phyloP scores from a whole-genome alignment of 495 filamentous ascomycete genomes.

The Stereocaulon alpinum region DNA sequence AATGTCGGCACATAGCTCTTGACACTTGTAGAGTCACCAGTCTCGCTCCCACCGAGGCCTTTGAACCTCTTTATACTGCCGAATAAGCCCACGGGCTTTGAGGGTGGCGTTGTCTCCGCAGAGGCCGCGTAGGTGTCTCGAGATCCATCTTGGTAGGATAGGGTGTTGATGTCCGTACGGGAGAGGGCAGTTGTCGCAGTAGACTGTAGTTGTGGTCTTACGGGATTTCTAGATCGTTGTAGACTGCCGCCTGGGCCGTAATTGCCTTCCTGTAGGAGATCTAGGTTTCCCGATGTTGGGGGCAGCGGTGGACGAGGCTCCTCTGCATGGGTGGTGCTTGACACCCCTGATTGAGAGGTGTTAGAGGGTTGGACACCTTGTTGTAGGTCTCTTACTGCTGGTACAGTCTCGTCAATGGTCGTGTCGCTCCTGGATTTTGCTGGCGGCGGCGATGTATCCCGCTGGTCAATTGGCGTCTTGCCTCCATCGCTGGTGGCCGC shows the following conservation, averaged over 20 bases:
- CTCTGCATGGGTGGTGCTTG: neutral
- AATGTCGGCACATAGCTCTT: slow-evolving; percentile 70
- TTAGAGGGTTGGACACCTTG: neutral
- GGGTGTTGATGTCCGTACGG: slow-evolving; percentile 61
- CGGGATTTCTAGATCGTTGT: slow-evolving; percentile 18
- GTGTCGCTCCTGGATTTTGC: neutral
- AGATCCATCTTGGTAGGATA: slow-evolving; percentile 57
- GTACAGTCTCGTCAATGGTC: neutral
- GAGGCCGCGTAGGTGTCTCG: slow-evolving; percentile 49
- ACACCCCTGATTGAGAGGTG: neutral
- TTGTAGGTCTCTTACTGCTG: neutral
- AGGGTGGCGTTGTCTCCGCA: slow-evolving; percentile 29
- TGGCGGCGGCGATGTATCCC: neutral
- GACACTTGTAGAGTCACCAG: slow-evolving; percentile 74
- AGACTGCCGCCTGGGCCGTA: slow-evolving; percentile 22
- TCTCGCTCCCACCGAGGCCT: slow-evolving; percentile 46
- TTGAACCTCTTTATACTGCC: slow-evolving; percentile 38
- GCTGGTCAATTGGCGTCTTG: neutral
- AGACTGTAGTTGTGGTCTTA: slow-evolving; percentile 46
- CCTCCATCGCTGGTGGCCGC: slow-evolving; percentile 1
- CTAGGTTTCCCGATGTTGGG: slow-evolving; percentile 47
- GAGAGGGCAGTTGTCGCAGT: slow-evolving; percentile 77
- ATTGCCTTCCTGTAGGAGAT: slow-evolving; percentile 34
- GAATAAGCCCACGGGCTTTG: slow-evolving; percentile 30
- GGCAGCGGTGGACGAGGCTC: slow-evolving; percentile 44